Percentiles rank a stretch among this genome's conserved stretches.
phyloP scores from a whole-genome alignment of 768 basidiomycete genomes.

The Epithele typhae region DNA sequence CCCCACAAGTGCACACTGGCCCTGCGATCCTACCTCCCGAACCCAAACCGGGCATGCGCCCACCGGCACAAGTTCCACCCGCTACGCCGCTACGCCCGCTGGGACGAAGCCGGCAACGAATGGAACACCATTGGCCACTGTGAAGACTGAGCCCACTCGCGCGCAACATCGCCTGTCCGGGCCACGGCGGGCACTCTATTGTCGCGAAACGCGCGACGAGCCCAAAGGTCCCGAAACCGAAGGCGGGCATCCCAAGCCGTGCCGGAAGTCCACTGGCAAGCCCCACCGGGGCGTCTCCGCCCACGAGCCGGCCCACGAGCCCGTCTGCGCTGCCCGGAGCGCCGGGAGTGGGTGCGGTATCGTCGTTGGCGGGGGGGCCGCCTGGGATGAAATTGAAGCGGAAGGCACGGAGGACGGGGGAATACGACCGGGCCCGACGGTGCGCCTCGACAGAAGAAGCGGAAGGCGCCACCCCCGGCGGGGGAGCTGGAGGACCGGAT shows the following conservation, averaged over 20 bases:
- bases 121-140: slow-evolving; percentile 22
- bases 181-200: slow-evolving; percentile 70
- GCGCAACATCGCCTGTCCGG: slow-evolving; percentile 50
- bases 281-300: slow-evolving; percentile 25
- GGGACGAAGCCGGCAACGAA: slow-evolving; percentile 9
- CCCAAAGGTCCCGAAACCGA: slow-evolving; percentile 64
- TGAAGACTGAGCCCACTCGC: slow-evolving; percentile 27
- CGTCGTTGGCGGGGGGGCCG: no score
- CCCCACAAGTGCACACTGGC: slow-evolving; percentile 35
- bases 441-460: slow-evolving; percentile 50
- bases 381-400: slow-evolving; percentile 46
- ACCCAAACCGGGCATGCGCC: slow-evolving; percentile 45
- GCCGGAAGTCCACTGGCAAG: slow-evolving; percentile 53
- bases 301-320: slow-evolving; percentile 48
- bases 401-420: slow-evolving; percentile 44
- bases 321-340: slow-evolving; percentile 21
- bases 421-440: slow-evolving; percentile 18
- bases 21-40: slow-evolving; percentile 42
- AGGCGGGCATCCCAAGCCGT: slow-evolving; percentile 43
- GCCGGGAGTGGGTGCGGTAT: no score
- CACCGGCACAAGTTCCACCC: slow-evolving; percentile 32
- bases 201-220: slow-evolving; percentile 85
- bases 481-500: slow-evolving; percentile 57
- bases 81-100: slow-evolving; percentile 21
- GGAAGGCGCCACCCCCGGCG: slow-evolving; percentile 34